Conservation (phyloP, 805 yeast species). For the Metschnikowia shivogae region DNA sequence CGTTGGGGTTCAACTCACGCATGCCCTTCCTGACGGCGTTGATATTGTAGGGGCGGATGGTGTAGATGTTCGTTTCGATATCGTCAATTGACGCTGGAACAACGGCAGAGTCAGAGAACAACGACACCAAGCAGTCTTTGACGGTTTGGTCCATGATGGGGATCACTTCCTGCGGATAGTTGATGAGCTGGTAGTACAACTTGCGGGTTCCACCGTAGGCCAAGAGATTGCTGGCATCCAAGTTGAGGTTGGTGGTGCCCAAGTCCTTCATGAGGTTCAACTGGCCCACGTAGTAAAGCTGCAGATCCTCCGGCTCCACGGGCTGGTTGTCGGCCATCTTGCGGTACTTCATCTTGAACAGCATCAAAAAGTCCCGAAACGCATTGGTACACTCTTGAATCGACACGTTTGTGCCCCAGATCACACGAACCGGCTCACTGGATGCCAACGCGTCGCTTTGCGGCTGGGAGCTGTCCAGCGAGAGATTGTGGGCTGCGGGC, state of each 20-base stretch:
- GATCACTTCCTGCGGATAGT: constrained; percentile 94
- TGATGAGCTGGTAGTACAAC: constrained; percentile 78
- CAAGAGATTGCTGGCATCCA: constrained; percentile 77
- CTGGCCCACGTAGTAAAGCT: constrained; percentile 66
- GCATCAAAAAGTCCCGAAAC: constrained; percentile 79
- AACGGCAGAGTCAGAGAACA: constrained; percentile 23
- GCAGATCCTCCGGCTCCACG: constrained; percentile 58
- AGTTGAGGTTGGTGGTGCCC: constrained; percentile 76
- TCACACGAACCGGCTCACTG: constrained; percentile 80
- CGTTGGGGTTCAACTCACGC: constrained; percentile 91
- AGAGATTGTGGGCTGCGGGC: constrained; percentile 11
- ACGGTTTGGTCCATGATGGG: constrained; percentile 97
- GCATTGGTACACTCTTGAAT: constrained; percentile 79
- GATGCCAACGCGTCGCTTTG: constrained; percentile 24
- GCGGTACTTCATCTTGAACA: constrained; percentile 76
- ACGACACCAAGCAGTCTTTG: constrained; percentile 79
- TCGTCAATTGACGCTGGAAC: constrained; percentile 46
- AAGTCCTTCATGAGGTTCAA: constrained; percentile 70
- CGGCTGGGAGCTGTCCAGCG: constrained; percentile 23
- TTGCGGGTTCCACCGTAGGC: constrained; percentile 74
- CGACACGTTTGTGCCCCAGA: constrained; percentile 98
- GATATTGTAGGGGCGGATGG: constrained; percentile 85
- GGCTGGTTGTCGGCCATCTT: constrained; percentile 42
- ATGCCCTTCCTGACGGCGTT: constrained; percentile 66
- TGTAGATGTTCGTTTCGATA: constrained; percentile 76